These are phyloP conservation scores for Lineolata rhizophorae DNA, from an alignment of 495 filamentous ascomycete species.

Conservation along the genomic window DNA sequence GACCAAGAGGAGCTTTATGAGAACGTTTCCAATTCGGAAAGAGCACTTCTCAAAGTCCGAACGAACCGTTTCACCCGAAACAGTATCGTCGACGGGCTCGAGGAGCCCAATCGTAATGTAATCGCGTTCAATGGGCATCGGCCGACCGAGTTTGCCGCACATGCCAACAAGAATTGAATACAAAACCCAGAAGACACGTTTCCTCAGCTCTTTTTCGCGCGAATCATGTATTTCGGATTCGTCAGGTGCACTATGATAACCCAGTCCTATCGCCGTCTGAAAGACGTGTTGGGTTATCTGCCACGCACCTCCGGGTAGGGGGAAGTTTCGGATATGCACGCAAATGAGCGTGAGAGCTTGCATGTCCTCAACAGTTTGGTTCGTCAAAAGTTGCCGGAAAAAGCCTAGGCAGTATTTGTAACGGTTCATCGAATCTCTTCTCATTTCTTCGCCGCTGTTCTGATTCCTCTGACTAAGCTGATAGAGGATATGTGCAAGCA, in stretches of 20 bases:
- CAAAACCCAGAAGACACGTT: constrained; percentile 55
- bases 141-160: constrained; percentile 50
- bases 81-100: constrained; percentile 42
- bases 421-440: constrained; percentile 48
- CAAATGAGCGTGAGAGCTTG: constrained; percentile 52
- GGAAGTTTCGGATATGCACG: constrained; percentile 46
- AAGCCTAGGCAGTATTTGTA: constrained; percentile 51
- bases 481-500: constrained; percentile 55
- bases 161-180: constrained; percentile 37
- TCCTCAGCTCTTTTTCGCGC: constrained; percentile 49
- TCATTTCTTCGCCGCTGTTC: constrained; percentile 29
- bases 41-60: constrained; percentile 31
- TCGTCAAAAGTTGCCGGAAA: constrained; percentile 36
- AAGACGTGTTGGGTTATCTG: constrained; percentile 37
- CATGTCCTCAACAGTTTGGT: constrained; percentile 36
- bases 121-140: constrained; percentile 45
- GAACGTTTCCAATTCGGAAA: constrained; percentile 39
- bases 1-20: constrained; percentile 34
- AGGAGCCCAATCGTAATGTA: constrained; percentile 63
- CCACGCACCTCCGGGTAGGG: constrained; percentile 55
- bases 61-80: constrained; percentile 29
- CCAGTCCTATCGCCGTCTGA: constrained; percentile 43
- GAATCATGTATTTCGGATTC: constrained; percentile 19
- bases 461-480: constrained; percentile 45
- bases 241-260: constrained; percentile 39